phyloP scores from a whole-genome alignment of 2,329 filamentous ascomycete genomes.

The Monosporascus ibericus region DNA sequence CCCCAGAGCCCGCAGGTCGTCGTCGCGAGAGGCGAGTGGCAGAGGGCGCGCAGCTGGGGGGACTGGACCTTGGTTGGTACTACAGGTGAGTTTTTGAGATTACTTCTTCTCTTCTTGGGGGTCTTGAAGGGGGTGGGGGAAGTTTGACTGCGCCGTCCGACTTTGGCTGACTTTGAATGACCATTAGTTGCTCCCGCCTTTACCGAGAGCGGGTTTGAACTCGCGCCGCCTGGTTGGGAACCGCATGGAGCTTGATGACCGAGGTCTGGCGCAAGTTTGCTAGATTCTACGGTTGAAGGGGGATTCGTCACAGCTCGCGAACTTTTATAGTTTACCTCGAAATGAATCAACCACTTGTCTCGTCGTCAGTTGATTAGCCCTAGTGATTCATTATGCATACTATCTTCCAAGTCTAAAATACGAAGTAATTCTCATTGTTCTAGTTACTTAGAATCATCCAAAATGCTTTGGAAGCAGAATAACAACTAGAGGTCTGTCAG shows the following conservation, averaged over 20 bases:
- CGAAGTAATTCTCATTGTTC: too few species aligned
- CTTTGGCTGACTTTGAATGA: background rate
- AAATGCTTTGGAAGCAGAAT: too few species aligned
- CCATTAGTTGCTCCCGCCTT: constrained; percentile 21
- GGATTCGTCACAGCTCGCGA: background rate
- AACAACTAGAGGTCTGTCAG: too few species aligned
- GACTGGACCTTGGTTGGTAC: constrained; percentile 43
- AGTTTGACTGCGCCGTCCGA: too few species aligned
- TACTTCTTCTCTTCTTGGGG: background rate
- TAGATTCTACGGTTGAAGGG: background rate
- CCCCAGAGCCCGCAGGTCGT: constrained; percentile 37
- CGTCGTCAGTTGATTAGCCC: too few species aligned
- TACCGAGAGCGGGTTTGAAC: constrained; percentile 16
- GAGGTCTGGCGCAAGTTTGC: background rate
- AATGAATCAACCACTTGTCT: too few species aligned
- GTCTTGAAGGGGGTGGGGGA: too few species aligned
- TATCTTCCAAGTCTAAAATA: too few species aligned
- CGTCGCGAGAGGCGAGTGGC: constrained; percentile 37
- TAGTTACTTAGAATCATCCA: too few species aligned
- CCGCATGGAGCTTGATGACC: constrained; percentile 8
- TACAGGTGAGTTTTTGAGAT: constrained; percentile 17
- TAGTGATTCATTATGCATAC: too few species aligned
- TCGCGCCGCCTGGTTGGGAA: constrained; percentile 19
- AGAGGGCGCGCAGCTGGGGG: constrained; percentile 38
- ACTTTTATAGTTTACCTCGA: too few species aligned